phyloP scores from a whole-genome alignment of 495 filamentous ascomycete species.

The Haplographium delicatum region DNA sequence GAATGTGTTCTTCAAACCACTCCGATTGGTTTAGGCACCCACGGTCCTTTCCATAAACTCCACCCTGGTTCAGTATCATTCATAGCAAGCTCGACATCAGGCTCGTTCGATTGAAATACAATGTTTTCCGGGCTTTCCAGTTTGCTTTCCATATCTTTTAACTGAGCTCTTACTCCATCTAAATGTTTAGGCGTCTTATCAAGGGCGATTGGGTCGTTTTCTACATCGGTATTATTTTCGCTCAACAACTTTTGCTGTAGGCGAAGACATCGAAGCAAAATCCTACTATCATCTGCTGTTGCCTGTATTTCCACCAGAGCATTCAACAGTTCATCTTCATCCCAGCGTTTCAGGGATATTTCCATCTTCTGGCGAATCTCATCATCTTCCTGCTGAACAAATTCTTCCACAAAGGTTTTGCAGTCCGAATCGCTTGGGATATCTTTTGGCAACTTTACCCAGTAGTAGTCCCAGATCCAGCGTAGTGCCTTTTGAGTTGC shows the following conservation, averaged over 20 bases:
- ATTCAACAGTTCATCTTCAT: conserved; percentile 14
- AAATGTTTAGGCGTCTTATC: too few species aligned
- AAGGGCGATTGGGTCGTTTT: too few species aligned
- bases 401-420: conserved; percentile 11
- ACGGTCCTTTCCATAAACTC: conserved; percentile 47
- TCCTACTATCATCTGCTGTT: conserved; percentile 28
- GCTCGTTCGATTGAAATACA: too few species aligned
- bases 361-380: conserved; percentile 22
- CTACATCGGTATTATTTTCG: conserved; percentile 4
- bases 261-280: conserved; percentile 31
- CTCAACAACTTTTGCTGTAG: conserved; percentile 18
- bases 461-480: conserved; percentile 90
- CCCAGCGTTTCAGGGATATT: conserved; percentile 13
- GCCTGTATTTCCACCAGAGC: conserved; percentile 31
- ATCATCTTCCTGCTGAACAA: conserved; percentile 17
- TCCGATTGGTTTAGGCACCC: conserved; percentile 60
- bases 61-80: conserved; percentile 31
- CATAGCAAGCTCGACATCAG: conserved; percentile 6
- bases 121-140: too few species aligned
- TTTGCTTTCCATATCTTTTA: too few species aligned
- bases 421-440: conserved; percentile 7
- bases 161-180: too few species aligned
- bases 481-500: conserved; percentile 61
- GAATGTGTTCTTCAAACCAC: conserved; percentile 30
- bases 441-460: conserved; percentile 38